Evolutionary conservation across 768 basidiomycete genomes (phyloP).

Genomic region (Podaxis sp.): DNA sequence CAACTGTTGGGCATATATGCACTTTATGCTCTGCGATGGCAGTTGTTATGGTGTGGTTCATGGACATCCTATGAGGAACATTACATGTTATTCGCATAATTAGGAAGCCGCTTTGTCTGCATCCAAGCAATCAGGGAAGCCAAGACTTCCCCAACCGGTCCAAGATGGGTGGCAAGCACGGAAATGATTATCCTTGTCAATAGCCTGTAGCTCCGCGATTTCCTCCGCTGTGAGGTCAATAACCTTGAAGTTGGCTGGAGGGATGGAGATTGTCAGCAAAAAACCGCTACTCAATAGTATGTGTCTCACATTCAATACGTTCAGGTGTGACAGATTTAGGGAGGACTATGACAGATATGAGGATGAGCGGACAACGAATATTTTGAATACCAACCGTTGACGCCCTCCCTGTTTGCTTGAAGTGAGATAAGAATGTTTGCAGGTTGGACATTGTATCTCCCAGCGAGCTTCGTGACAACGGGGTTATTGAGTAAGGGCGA

Average conservation of each 20-base stretch:
- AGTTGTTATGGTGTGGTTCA: no score
- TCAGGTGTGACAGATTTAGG: slow-evolving; percentile 75
- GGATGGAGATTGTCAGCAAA: not conserved
- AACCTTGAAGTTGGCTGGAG: slow-evolving; percentile 55
- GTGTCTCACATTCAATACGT: slow-evolving; percentile 44
- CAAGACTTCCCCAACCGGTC: slow-evolving; percentile 63
- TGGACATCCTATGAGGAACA: no score
- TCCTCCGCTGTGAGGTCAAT: slow-evolving; percentile 64
- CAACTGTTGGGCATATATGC: no score
- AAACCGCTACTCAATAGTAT: not conserved
- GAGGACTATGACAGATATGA: slow-evolving; percentile 41
- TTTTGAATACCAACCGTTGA: slow-evolving; percentile 40
- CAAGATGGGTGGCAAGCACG: slow-evolving; percentile 64
- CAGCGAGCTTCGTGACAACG: slow-evolving; percentile 60
- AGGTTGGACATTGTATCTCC: slow-evolving; percentile 55
- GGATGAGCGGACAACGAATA: not conserved
- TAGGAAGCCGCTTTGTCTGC: not conserved
- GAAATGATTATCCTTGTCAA: slow-evolving; percentile 64
- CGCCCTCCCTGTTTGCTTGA: slow-evolving; percentile 65
- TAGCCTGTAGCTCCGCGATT: slow-evolving; percentile 52
- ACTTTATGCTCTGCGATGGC: no score
- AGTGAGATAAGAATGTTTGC: slow-evolving; percentile 73
- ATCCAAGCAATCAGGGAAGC: slow-evolving; percentile 53
- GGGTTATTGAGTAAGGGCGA: slow-evolving; percentile 66
- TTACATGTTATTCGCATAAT: not conserved